phyloP scores from a whole-genome alignment of 768 basidiomycete genomes.

The Ephemerocybe angulata region DNA sequence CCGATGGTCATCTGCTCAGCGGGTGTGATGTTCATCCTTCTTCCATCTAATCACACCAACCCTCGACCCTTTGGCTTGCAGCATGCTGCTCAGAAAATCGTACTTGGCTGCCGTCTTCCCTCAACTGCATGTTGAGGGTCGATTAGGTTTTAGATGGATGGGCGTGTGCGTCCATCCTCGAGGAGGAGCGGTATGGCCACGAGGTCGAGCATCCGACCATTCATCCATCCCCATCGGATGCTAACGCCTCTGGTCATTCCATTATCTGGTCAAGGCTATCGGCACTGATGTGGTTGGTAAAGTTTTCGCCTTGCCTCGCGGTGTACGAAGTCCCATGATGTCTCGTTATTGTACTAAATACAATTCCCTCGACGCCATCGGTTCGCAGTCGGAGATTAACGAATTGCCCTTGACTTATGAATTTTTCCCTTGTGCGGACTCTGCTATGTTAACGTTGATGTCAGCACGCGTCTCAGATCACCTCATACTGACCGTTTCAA shows the following conservation, averaged over 20 bases:
- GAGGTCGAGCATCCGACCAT: no score
- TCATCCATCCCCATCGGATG: neutral
- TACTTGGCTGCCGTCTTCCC: no score
- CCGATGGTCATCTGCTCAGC: neutral
- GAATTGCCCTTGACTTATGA: neutral
- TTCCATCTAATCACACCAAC: conserved; percentile 1
- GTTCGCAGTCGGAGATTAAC: neutral
- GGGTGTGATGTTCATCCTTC: neutral
- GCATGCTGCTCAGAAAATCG: no score
- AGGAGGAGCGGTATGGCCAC: no score
- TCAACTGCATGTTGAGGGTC: neutral
- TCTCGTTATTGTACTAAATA: neutral
- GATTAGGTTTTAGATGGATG: no score
- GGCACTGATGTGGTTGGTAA: neutral
- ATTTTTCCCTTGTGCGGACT: neutral
- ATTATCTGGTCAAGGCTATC: neutral
- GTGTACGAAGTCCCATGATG: no score
- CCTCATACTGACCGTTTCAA: no score
- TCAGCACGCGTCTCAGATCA: no score
- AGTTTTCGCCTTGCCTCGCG: neutral
- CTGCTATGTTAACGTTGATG: neutral
- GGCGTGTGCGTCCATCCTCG: no score
- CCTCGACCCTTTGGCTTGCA: neutral
- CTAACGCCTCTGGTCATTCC: no score
- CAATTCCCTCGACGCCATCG: neutral